Evolutionary conservation across 2,329 filamentous ascomycete genomes (phyloP).

Genomic region (Claviceps monticola): DNA sequence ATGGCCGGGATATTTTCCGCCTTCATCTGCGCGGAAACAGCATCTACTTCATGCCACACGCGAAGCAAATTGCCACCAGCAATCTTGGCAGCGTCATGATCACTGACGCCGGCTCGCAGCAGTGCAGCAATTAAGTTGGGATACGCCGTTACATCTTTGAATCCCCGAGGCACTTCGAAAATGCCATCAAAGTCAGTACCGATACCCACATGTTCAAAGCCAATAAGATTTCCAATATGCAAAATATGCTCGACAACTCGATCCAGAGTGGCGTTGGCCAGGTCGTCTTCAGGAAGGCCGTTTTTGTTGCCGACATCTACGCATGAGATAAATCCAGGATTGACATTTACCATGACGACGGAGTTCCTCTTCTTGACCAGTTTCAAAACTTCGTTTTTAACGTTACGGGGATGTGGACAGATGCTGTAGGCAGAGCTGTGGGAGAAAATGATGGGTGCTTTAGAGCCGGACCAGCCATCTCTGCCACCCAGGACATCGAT

Average conservation of each 20-base stretch:
- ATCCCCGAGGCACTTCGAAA: constrained; percentile 46
- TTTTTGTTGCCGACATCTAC: constrained; percentile 40
- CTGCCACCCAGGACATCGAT: constrained; percentile 59
- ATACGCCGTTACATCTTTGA: constrained; percentile 78
- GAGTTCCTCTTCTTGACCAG: constrained; percentile 61
- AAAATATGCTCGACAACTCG: constrained; percentile 71
- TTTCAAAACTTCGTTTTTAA: constrained; percentile 68
- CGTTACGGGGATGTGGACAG: constrained; percentile 82
- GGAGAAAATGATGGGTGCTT: constrained; percentile 75
- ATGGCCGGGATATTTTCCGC: constrained; percentile 35
- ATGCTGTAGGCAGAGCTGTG: constrained; percentile 72
- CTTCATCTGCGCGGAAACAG: constrained; percentile 54
- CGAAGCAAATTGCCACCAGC: constrained; percentile 70
- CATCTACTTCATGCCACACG: constrained; percentile 71
- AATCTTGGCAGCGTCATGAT: constrained; percentile 59
- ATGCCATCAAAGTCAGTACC: constrained; percentile 88
- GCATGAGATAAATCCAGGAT: constrained; percentile 72
- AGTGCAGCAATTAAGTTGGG: constrained; percentile 66
- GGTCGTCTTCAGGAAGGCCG: constrained; percentile 54
- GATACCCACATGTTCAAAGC: constrained; percentile 76
- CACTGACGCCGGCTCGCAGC: constrained; percentile 57
- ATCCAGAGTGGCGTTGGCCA: constrained; percentile 55
- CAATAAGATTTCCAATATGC: constrained; percentile 70
- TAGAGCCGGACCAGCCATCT: constrained; percentile 53
- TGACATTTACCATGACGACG: constrained; percentile 85